phyloP scores from a whole-genome alignment of 2,329 filamentous ascomycete species.

The Aspergillus sp. region DNA sequence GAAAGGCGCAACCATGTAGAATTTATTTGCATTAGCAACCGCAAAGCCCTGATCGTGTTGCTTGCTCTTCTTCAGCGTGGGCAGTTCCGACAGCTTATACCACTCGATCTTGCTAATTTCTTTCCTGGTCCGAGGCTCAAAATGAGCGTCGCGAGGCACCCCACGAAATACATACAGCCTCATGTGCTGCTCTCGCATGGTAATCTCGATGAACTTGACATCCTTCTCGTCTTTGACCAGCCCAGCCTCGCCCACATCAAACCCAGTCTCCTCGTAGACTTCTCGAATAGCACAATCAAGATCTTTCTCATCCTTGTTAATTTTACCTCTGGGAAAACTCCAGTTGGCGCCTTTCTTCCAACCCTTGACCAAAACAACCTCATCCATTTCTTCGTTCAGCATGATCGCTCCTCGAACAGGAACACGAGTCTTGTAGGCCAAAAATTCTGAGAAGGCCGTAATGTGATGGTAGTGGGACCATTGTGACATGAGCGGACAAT shows the following conservation, averaged over 20 bases:
- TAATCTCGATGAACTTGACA: conserved; percentile 78
- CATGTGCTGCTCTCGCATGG: conserved; percentile 89
- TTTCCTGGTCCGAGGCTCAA: conserved; percentile 86
- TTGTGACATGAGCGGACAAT: conserved; percentile 78
- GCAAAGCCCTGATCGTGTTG: conserved; percentile 54
- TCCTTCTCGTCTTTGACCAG: conserved; percentile 65
- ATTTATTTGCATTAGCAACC: conserved; percentile 67
- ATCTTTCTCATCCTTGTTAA: conserved; percentile 94
- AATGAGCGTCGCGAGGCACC: conserved; percentile 77
- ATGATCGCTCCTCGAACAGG: conserved; percentile 92
- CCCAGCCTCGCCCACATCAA: conserved; percentile 69
- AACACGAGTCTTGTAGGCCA: conserved; percentile 89
- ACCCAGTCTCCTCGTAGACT: conserved; percentile 93
- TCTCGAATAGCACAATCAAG: conserved; percentile 89
- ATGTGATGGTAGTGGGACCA: conserved; percentile 73
- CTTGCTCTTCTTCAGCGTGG: conserved; percentile 69
- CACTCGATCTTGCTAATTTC: conserved; percentile 97
- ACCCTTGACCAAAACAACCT: conserved; percentile 86
- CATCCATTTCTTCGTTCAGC: conserved; percentile 90
- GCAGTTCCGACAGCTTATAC: conserved; percentile 85
- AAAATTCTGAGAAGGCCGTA: conserved; percentile 81
- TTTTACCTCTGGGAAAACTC: conserved; percentile 96
- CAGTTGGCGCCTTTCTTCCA: conserved; percentile 97
- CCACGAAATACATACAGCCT: conserved; percentile 86
- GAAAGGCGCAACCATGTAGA: conserved; percentile 97